Evolutionary conservation across 1,284 basidiomycete species (phyloP), one percentile per base, ranked within the genome.

Genomic region (Pisolithus thermaeus): DNA sequence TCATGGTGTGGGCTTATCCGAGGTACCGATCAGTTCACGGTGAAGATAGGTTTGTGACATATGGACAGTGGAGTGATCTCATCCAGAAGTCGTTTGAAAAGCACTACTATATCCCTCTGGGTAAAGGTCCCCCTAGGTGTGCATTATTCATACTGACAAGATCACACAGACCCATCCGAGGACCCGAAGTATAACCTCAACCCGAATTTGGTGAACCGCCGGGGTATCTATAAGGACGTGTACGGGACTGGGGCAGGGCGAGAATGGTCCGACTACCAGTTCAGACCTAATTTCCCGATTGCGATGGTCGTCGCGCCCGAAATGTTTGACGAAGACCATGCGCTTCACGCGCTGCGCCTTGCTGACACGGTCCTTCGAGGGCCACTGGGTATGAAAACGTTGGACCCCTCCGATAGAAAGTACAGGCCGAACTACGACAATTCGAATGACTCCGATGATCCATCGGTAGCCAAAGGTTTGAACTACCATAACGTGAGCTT

Each of bases 221-320:
- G 96, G 46, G 96, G 96, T 4, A 96, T 98, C 67, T 99, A 99
- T 79, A 99, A 99, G 76, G 96, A 99, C 63, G 93, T 98, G 5
- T 91, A 89, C 60, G 92, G 93, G 36, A 93, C 94, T 16, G 91
- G 91, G 1, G 65, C 75, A 49, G 88, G 86, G 12, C 81, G 91
- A 51, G 92, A 94, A 69, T 97, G 93, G 88, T 91, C 92, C 7
- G 95, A 99, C 71, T 99, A 99, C 68, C 96, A 98, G 70, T 79
- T 95, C 60, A 81, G 92, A 53, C 82, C 85, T 62, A 97, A 97
- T 72, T 96, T 94, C 75, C 84, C 91, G 3, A 90, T 98, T 57
- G 92, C 96, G 1, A 98, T 98, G 96, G 83, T 89, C 6, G 94
- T 98, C 36, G 96, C 96, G 1, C 96, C 96, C 7, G 96, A 99